These are phyloP conservation scores for Ogataea parapolymorpha DNA, from an alignment of 805 yeast genomes.

Conservation along the genomic window DNA sequence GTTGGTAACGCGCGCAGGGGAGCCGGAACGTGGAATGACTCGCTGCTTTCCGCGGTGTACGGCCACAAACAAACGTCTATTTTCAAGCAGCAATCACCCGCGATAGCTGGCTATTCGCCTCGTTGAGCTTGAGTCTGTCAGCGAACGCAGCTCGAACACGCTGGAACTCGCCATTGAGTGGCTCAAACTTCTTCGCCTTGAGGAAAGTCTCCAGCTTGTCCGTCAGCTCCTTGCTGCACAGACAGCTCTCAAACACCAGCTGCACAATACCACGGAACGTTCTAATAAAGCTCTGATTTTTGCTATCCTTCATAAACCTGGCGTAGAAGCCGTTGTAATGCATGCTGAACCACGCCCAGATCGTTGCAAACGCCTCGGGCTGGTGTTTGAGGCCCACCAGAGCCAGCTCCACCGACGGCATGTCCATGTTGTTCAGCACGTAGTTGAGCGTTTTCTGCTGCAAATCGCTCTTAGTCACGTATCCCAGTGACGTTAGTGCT, in stretches of 20 bases:
- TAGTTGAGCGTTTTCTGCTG: conserved; percentile 54
- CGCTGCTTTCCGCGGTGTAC: conserved; percentile 51
- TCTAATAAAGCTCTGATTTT: conserved; percentile 39
- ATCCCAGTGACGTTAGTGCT: conserved; percentile 56
- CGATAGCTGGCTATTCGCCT: conserved; percentile 17
- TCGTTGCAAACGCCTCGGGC: conserved; percentile 26
- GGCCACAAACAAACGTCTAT: conserved; percentile 32
- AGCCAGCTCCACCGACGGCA: conserved; percentile 51
- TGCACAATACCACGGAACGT: conserved; percentile 44
- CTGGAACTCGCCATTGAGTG: conserved; percentile 21
- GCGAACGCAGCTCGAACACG: conserved; percentile 22
- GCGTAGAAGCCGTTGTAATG: conserved; percentile 51
- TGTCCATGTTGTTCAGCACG: conserved; percentile 53
- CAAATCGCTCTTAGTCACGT: conserved; percentile 41
- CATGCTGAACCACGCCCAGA: conserved; percentile 58
- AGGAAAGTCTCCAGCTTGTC: conserved; percentile 21
- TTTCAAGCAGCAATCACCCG: conserved; percentile 20
- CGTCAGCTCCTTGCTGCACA: conserved; percentile 19
- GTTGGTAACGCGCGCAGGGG: conserved; percentile 23
- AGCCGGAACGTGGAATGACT: conserved; percentile 8
- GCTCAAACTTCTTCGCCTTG: conserved; percentile 20
- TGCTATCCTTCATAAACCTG: conserved; percentile 42
- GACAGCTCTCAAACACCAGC: conserved; percentile 36
- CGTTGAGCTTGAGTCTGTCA: conserved; percentile 25
- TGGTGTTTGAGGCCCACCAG: conserved; percentile 52